Percentiles rank a stretch among this genome's conserved stretches.
Evolutionary conservation across 2,329 filamentous ascomycete species (phyloP).

Genomic region (Sarocladiaceae sp.): DNA sequence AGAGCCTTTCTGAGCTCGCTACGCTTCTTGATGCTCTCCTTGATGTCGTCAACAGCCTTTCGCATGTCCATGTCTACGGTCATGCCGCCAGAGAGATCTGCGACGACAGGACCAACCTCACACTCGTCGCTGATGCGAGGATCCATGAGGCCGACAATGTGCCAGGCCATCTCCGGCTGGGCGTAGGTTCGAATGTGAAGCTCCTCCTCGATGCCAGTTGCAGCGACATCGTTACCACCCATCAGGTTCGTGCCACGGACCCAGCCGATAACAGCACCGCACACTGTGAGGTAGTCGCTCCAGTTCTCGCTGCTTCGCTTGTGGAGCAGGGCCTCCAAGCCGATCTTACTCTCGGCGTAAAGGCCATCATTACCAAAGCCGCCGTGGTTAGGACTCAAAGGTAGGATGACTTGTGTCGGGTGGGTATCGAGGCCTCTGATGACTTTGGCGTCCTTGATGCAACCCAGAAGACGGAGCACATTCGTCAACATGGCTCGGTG

Average conservation of each 20-base stretch:
- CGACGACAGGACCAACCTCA: slow-evolving; percentile 91
- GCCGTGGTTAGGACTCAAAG: slow-evolving; percentile 94
- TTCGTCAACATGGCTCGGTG: slow-evolving; percentile 99
- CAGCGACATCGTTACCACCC: slow-evolving; percentile 95
- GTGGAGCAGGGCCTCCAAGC: slow-evolving; percentile 95
- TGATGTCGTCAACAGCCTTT: slow-evolving; percentile 86
- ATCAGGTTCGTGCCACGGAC: slow-evolving; percentile 97
- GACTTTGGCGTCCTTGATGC: slow-evolving; percentile 85
- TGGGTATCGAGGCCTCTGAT: slow-evolving; percentile 87
- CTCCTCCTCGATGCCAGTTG: slow-evolving; percentile 92
- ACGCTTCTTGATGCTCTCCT: slow-evolving; percentile 89
- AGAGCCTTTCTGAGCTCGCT: slow-evolving; percentile 93
- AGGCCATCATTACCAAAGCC: slow-evolving; percentile 97
- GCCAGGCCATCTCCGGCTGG: slow-evolving; percentile 99
- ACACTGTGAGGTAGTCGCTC: slow-evolving; percentile 96
- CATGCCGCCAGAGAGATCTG: slow-evolving; percentile 92
- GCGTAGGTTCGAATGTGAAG: slow-evolving; percentile 98
- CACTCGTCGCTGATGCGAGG: slow-evolving; percentile 91
- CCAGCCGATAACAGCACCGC: slow-evolving; percentile 97
- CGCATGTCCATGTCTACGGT: slow-evolving; percentile 94
- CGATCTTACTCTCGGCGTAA: slow-evolving; percentile 97
- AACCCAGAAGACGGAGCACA: slow-evolving; percentile 81
- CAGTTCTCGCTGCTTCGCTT: slow-evolving; percentile 97
- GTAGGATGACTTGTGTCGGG: slow-evolving; percentile 91
- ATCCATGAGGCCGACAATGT: slow-evolving; percentile 91